Base-by-base conservation (phyloP, 2,329 filamentous ascomycete species). In the Penicillium nordicum region DNA sequence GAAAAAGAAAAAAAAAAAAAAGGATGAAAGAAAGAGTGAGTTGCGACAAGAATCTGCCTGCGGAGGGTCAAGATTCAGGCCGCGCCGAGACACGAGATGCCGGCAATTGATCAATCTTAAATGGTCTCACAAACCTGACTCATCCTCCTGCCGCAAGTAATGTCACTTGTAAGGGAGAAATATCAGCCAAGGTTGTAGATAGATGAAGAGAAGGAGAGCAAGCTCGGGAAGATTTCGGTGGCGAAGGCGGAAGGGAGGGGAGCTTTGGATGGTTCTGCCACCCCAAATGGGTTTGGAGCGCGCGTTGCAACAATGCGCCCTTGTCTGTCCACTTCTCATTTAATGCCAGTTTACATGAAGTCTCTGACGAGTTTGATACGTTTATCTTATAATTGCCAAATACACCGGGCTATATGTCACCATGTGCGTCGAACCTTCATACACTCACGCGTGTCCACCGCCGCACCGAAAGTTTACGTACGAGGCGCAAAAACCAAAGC, bases 161-260 rank as follows among this genome's bases (percentile, higher is more conserved):
- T 57, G 53, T 63, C 54, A 67, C 62, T 67, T 61, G 62, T 53
- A 55, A 50, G 62, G 59, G 56, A 66, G 63, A 63, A 66, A 67
- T 60, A 65, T 57, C 64, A 66, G 64, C 64, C 66, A 67, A 58
- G 60, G 62, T 58, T 66, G 51, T 42, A 65, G 58, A 53, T 53
- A 32, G 42, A 41, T 50, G 50, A 58, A 63, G 61, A 56, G 50
- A 62, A 58, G 62, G 64, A 64, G 61, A 62, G 44, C 16, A 63
- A 65, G 63, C 61, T 65, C 67, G 67, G 65, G 67, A 70, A 72
- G 68, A 72, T 67, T 72, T 72, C 66, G 59, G 70, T 72, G 70
- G 70, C 66, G 59, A 68, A 69, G 62, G 64, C 64, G 69, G 70
- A 71, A 69, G 62, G 62, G 63, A 63, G 63, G 65, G 63, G 64